A percentile compares a stretch with the other conserved stretches of the same genome.
phyloP scores from a whole-genome alignment of 2,329 filamentous ascomycete genomes.

The Thermomyces lanuginosus region DNA sequence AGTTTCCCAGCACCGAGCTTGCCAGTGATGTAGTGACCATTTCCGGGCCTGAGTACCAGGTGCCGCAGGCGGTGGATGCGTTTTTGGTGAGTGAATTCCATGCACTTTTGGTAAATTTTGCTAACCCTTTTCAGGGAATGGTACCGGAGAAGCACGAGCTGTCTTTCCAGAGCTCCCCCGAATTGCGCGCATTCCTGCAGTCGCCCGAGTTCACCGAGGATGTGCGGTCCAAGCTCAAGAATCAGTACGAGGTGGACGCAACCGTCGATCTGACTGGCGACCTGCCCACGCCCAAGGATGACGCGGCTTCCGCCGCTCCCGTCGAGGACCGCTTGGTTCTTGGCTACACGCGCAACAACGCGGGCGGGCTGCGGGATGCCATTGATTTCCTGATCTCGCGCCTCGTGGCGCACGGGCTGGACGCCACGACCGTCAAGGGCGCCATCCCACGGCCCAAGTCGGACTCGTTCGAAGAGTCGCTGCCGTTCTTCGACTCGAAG shows the following conservation, averaged over 20 bases:
- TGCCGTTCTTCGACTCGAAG: slow-evolving; percentile 95
- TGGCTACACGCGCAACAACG: slow-evolving; percentile 91
- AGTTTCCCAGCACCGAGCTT: slow-evolving; percentile 92
- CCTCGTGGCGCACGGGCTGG: slow-evolving; percentile 76
- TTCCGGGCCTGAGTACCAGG: slow-evolving; percentile 93
- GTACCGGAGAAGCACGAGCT: slow-evolving; percentile 92
- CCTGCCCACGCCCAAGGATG: slow-evolving; percentile 16
- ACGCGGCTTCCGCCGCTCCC: slow-evolving; percentile 28
- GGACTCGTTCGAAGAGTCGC: slow-evolving; percentile 92
- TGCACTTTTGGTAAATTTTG: slow-evolving; percentile 13
- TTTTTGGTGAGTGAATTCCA: slow-evolving; percentile 48
- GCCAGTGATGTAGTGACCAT: slow-evolving; percentile 93
- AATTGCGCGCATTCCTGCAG: slow-evolving; percentile 66
- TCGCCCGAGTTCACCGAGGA: slow-evolving; percentile 68
- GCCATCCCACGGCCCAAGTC: slow-evolving; percentile 97
- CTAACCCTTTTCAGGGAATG: slow-evolving; percentile 66
- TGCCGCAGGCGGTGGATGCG: slow-evolving; percentile 89
- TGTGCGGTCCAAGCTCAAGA: slow-evolving; percentile 67
- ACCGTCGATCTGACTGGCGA: slow-evolving; percentile 42
- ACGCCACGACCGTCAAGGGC: slow-evolving; percentile 72
- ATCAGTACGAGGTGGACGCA: slow-evolving; percentile 81
- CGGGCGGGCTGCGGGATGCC: slow-evolving; percentile 83
- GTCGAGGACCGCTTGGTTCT: slow-evolving; percentile 46
- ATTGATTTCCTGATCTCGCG: slow-evolving; percentile 84
- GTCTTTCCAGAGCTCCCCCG: slow-evolving; percentile 57